phyloP scores from a whole-genome alignment of 805 yeast species.

The Grigorovia transvaalensis region DNA sequence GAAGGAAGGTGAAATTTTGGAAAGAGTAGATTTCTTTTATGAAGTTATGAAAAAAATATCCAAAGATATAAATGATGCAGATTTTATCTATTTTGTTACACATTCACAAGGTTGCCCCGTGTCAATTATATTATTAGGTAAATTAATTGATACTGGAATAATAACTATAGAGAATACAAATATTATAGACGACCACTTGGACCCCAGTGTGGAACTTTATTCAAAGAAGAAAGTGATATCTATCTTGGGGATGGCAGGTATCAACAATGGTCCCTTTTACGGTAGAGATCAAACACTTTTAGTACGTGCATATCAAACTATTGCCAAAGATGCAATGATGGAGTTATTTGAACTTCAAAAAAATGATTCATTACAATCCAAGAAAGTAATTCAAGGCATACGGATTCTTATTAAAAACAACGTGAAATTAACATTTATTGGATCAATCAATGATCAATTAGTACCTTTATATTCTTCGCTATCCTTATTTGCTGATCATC shows the following conservation, averaged over 20 bases:
- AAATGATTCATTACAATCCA: constrained; percentile 59
- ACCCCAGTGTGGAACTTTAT: constrained; percentile 4
- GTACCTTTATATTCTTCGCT: constrained; percentile 87
- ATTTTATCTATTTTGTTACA: constrained; percentile 81
- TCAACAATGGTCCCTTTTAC: constrained; percentile 86
- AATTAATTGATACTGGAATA: constrained; percentile 51
- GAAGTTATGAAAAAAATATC: constrained; percentile 60
- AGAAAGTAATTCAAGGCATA: constrained; percentile 57
- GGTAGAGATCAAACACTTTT: constrained; percentile 82
- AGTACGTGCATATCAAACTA: constrained; percentile 79
- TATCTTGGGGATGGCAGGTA: constrained; percentile 89
- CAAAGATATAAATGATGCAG: constrained; percentile 47
- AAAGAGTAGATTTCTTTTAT: constrained; percentile 73
- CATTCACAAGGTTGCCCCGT: constrained; percentile 98
- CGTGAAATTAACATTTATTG: constrained; percentile 71
- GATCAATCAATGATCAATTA: constrained; percentile 86
- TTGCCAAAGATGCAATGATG: constrained; percentile 76
- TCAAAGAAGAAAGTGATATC: constrained; percentile 42
- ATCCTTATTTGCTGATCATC: constrained; percentile 76
- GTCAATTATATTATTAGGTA: constrained; percentile 65
- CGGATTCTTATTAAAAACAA: constrained; percentile 55
- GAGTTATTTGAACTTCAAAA: constrained; percentile 86
- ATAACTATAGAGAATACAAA: constrained; percentile 28
- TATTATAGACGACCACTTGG: constrained; percentile 10
- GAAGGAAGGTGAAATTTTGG: constrained; percentile 83